Conservation (phyloP, 108 stramenopile genomes). For the Cylindrotheca fusiformis region DNA sequence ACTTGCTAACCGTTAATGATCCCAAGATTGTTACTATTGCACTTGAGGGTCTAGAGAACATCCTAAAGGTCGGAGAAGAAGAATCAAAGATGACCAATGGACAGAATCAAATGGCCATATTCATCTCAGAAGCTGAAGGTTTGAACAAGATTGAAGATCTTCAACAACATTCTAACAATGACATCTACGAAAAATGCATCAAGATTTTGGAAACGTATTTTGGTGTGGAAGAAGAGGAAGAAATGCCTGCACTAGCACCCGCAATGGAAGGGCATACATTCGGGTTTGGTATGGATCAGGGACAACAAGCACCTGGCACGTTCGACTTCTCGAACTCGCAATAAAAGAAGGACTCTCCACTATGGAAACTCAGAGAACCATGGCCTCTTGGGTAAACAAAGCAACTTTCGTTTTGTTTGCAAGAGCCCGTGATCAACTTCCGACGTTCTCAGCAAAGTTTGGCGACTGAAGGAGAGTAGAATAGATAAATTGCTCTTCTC, state of each 20-base stretch:
- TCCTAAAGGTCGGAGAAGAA: constrained; percentile 94
- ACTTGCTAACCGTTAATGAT: constrained; percentile 87
- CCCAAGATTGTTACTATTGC: constrained; percentile 97
- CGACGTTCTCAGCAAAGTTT: neutral
- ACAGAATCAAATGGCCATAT: constrained; percentile 91
- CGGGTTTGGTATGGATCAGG: constrained; percentile 61
- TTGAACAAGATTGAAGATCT: constrained; percentile 92
- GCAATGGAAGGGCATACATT: constrained; percentile 67
- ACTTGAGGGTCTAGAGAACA: constrained; percentile 97
- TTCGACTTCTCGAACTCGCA: constrained; percentile 45
- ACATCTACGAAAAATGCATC: constrained; percentile 91
- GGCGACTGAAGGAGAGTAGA: neutral
- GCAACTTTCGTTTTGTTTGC: constrained; percentile 17
- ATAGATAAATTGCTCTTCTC: constrained; percentile 1
- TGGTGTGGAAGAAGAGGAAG: constrained; percentile 91
- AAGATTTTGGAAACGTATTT: constrained; percentile 93
- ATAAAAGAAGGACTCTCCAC: neutral
- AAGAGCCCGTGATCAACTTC: constrained; percentile 38
- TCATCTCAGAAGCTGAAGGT: constrained; percentile 92
- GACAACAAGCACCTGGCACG: constrained; percentile 20
- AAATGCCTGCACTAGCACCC: constrained; percentile 71
- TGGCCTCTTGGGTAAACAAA: constrained; percentile 35
- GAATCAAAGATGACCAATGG: constrained; percentile 74
- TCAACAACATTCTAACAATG: constrained; percentile 92
- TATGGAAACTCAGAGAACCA: neutral